phyloP scores from a whole-genome alignment of 2,329 filamentous ascomycete genomes.

The Chaetomium strumarium region DNA sequence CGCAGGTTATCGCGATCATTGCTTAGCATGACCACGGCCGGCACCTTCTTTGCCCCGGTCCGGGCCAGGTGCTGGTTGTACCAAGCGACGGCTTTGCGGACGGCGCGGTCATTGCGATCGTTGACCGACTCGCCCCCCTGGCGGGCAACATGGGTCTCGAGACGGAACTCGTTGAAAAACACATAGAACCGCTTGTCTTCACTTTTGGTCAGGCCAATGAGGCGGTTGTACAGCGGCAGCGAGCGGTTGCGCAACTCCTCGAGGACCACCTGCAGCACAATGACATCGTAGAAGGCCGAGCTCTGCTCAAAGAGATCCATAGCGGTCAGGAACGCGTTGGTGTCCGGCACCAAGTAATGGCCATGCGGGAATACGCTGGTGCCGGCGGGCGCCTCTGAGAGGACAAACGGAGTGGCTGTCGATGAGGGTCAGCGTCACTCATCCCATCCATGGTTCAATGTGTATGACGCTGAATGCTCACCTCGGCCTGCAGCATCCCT shows the following conservation, averaged over 20 bases:
- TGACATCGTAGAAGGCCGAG: slow-evolving; percentile 90
- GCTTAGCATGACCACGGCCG: slow-evolving; percentile 85
- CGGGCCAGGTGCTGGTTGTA: slow-evolving; percentile 74
- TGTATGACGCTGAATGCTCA: slow-evolving; percentile 34
- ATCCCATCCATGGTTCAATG: not conserved
- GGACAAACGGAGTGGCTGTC: slow-evolving; percentile 71
- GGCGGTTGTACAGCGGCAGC: slow-evolving; percentile 86
- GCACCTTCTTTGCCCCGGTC: slow-evolving; percentile 55
- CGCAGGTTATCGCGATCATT: slow-evolving; percentile 84
- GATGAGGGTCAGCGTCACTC: slow-evolving; percentile 19
- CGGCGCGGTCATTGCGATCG: slow-evolving; percentile 90
- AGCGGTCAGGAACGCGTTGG: slow-evolving; percentile 87
- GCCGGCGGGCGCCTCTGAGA: slow-evolving; percentile 81
- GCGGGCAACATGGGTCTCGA: slow-evolving; percentile 80
- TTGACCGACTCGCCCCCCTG: slow-evolving; percentile 81
- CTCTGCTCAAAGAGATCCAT: slow-evolving; percentile 97
- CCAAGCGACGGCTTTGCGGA: slow-evolving; percentile 82
- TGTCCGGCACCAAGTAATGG: slow-evolving; percentile 93
- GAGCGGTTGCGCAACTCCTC: slow-evolving; percentile 95
- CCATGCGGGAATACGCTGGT: slow-evolving; percentile 78
- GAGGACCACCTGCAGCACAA: slow-evolving; percentile 90
- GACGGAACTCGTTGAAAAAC: slow-evolving; percentile 96
- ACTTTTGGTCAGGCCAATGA: slow-evolving; percentile 86
- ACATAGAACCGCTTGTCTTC: slow-evolving; percentile 97
- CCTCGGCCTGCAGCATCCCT: slow-evolving; percentile 72